Percentiles rank a stretch among this genome's conserved stretches.
These are phyloP conservation scores for Pestalotiopsis sp. DNA, from an alignment of 2,329 filamentous ascomycete genomes.

Conservation along the genomic window DNA sequence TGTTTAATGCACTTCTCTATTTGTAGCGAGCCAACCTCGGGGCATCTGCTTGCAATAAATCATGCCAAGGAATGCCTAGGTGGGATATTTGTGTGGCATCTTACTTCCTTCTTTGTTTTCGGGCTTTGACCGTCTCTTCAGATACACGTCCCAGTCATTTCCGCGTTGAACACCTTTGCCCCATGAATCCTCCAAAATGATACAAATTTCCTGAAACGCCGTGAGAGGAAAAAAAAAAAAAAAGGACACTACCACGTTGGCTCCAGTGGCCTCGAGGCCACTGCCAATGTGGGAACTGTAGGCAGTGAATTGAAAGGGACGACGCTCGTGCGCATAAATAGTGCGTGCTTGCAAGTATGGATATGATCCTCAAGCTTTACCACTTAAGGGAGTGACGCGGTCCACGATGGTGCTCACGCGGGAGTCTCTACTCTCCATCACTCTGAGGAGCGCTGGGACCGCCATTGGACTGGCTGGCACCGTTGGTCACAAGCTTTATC, in stretches of 20 bases:
- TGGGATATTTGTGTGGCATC: background rate
- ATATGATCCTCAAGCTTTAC: background rate
- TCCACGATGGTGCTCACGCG: background rate
- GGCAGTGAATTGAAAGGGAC: background rate
- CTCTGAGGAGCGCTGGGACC: conserved; percentile 23
- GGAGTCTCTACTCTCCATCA: conserved; percentile 25
- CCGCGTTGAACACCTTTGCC: conserved; percentile 18
- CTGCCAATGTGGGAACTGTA: background rate
- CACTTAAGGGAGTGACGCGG: background rate
- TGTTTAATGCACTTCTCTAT: background rate
- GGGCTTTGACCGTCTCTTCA: conserved; percentile 16
- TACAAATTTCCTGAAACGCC: background rate
- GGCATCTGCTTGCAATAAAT: background rate
- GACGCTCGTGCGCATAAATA: background rate
- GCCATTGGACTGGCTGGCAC: conserved; percentile 24
- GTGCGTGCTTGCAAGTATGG: background rate
- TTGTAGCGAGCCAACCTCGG: background rate
- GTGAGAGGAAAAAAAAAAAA: background rate
- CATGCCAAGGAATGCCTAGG: background rate
- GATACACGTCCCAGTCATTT: conserved; percentile 29
- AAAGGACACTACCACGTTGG: background rate
- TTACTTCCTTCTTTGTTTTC: background rate
- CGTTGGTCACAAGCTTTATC: conserved; percentile 62
- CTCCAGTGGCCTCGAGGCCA: background rate
- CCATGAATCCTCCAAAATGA: conserved; percentile 5